phyloP scores from a whole-genome alignment of 164 flowering plant species.

The Paratinospora sagittata region DNA sequence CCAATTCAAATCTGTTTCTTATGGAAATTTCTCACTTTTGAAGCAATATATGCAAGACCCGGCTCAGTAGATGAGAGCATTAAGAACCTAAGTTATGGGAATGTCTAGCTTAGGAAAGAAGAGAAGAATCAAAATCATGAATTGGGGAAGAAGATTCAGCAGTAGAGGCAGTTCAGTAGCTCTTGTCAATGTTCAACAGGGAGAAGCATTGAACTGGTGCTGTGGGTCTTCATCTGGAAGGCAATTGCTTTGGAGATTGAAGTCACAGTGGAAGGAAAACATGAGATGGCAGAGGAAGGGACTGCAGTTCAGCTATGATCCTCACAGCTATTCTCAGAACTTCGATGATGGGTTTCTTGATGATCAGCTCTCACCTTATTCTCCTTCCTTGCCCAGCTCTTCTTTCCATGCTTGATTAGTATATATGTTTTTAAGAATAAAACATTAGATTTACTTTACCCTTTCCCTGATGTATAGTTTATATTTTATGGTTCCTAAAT shows the following conservation, averaged over 20 bases:
- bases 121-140: conserved; percentile 16
- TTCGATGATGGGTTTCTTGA: conserved; percentile 36
- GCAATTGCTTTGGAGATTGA: conserved; percentile 35
- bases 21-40: not conserved
- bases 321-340: conserved; percentile 43
- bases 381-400: conserved; percentile 1
- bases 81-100: not conserved
- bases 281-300: conserved; percentile 17
- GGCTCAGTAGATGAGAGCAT: not conserved
- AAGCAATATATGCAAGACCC: not conserved
- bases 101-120: not conserved
- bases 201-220: conserved; percentile 8
- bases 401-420: not conserved
- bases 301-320: conserved; percentile 38
- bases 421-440: not conserved
- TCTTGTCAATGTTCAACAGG: conserved; percentile 10
- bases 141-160: conserved; percentile 19
- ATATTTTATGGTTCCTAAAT: not conserved
- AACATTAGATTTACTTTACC: not conserved
- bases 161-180: conserved; percentile 19
- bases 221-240: conserved; percentile 12
- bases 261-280: conserved; percentile 30
- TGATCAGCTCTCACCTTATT: conserved; percentile 10
- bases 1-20: not conserved
- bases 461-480: not conserved